Evolutionary conservation across 116 monocot species (phyloP).

Genomic region (Posidonia oceanica): DNA sequence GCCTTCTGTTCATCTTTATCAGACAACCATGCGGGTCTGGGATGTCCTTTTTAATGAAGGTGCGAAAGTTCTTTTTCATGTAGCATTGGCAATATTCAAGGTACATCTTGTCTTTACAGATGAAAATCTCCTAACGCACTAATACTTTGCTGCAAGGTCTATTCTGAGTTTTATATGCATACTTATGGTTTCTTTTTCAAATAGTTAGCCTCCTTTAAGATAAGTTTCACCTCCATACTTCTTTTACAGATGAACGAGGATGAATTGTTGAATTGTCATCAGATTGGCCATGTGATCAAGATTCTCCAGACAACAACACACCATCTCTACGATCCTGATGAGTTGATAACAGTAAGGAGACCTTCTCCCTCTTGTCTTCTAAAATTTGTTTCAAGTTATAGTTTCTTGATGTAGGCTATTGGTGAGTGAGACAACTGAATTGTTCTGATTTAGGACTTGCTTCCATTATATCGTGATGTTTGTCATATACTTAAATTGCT

Average conservation of each 20-base stretch:
- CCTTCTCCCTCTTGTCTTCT: background rate
- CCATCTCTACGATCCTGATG: conserved; percentile 86
- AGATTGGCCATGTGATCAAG: conserved; percentile 82
- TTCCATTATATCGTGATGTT: too few species aligned
- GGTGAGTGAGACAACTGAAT: too few species aligned
- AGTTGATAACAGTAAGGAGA: conserved; percentile 53
- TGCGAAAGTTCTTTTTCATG: conserved; percentile 89
- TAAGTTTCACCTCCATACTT: too few species aligned
- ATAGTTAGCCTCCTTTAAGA: too few species aligned
- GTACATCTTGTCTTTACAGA: conserved; percentile 13
- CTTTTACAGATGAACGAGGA: conserved; percentile 82
- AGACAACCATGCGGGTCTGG: conserved; percentile 98
- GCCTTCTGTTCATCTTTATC: conserved; percentile 3
- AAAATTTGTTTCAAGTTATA: too few species aligned
- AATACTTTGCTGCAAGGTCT: too few species aligned
- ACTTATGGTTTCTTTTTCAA: too few species aligned
- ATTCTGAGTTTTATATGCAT: too few species aligned
- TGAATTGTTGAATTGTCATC: conserved; percentile 52
- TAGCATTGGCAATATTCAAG: conserved; percentile 98
- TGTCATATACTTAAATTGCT: too few species aligned
- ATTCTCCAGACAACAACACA: conserved; percentile 69
- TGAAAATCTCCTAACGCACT: too few species aligned
- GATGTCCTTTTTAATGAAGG: conserved; percentile 99
- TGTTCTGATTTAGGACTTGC: too few species aligned
- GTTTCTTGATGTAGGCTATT: too few species aligned